Percentiles rank a stretch among this genome's conserved stretches.
Conservation (phyloP, 768 basidiomycete species). For the Galerina sulciceps region DNA sequence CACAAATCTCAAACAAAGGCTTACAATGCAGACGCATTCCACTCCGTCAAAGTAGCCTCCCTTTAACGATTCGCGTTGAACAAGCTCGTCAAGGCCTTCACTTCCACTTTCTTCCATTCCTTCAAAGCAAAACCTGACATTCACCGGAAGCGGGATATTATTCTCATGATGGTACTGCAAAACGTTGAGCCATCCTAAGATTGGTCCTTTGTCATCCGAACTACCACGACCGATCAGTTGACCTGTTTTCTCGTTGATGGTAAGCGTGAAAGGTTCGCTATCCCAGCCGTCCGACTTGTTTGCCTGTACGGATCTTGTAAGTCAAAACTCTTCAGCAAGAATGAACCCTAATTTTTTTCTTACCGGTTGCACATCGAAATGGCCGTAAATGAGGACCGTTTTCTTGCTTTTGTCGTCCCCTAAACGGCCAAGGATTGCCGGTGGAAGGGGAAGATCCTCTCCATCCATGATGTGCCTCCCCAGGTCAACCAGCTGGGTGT, state of each 20-base stretch:
- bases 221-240: conserved; percentile 86
- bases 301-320: conserved; percentile 30
- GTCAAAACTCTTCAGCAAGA: not conserved
- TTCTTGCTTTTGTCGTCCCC: conserved; percentile 90
- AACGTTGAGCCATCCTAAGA: conserved; percentile 89
- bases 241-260: conserved; percentile 44
- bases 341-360: not conserved
- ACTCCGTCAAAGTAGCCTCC: conserved; percentile 87
- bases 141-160: conserved; percentile 79
- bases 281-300: conserved; percentile 80
- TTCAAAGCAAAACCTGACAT: conserved; percentile 91
- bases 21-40: conserved; percentile 91
- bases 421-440: conserved; percentile 79
- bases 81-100: conserved; percentile 88
- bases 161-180: conserved; percentile 80
- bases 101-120: conserved; percentile 98
- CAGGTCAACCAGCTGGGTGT: conserved; percentile 73
- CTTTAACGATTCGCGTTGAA: conserved; percentile 69
- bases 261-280: conserved; percentile 82
- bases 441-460: conserved; percentile 74
- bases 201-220: conserved; percentile 90
- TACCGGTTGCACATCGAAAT: conserved; percentile 95
- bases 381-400: conserved; percentile 92
- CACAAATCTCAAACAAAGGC: conserved; percentile 24
- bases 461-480: conserved; percentile 75